phyloP scores from a whole-genome alignment of 2,329 filamentous ascomycete species.

The Monosporascus ibericus region DNA sequence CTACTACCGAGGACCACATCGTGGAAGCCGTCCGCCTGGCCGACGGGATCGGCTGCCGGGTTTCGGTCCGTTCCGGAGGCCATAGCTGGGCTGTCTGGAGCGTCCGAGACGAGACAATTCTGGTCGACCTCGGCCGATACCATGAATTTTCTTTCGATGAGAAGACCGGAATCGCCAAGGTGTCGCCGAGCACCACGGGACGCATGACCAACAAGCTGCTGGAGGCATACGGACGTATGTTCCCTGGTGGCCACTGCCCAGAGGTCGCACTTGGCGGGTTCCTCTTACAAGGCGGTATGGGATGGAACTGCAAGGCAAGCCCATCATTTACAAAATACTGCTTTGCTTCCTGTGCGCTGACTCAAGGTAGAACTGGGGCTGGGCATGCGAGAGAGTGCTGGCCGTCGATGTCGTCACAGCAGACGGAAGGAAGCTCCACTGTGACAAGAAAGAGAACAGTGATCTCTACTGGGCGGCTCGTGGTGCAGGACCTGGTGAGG shows the following conservation, averaged over 20 bases:
- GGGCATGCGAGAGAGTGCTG: slow-evolving; percentile 42
- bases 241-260: too few species aligned
- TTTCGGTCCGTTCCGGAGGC: slow-evolving; percentile 42
- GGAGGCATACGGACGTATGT: too few species aligned
- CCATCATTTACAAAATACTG: too few species aligned
- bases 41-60: slow-evolving; percentile 25
- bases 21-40: slow-evolving; percentile 33
- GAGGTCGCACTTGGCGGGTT: too few species aligned
- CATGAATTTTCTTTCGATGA: slow-evolving; percentile 15
- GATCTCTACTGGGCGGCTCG: slow-evolving; percentile 45
- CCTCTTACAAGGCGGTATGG: too few species aligned
- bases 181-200: too few species aligned
- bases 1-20: slow-evolving; percentile 30
- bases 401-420: slow-evolving; percentile 44
- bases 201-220: too few species aligned
- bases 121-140: slow-evolving; percentile 27
- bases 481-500: slow-evolving; percentile 30
- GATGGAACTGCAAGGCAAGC: too few species aligned
- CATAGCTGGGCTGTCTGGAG: slow-evolving; percentile 45
- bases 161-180: too few species aligned
- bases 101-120: slow-evolving; percentile 38
- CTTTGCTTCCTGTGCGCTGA: not conserved
- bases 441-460: slow-evolving; percentile 30
- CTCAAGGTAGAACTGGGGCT: slow-evolving; percentile 43
- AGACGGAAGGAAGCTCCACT: slow-evolving; percentile 30